Evolutionary conservation across 2,329 filamentous ascomycete genomes (phyloP).

Genomic region (Chrysosporium keratinophilum): DNA sequence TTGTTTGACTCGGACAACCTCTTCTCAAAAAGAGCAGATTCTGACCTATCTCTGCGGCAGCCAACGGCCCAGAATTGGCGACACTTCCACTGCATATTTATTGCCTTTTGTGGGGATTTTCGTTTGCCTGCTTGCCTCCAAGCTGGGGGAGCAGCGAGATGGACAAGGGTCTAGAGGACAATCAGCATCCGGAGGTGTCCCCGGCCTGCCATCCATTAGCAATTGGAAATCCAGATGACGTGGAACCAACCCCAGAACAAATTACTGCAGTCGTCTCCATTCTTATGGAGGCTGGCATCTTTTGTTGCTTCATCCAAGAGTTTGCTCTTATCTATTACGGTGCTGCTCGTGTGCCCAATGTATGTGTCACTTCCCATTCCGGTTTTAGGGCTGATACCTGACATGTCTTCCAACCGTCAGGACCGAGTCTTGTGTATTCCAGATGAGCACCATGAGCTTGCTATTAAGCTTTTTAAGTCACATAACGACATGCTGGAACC

Average conservation of each 20-base stretch:
- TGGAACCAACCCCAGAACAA: constrained; percentile 11
- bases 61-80: neutral
- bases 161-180: neutral
- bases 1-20: too few species aligned
- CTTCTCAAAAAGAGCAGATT: too few species aligned
- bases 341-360: constrained; percentile 7
- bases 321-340: constrained; percentile 17
- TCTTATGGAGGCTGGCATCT: constrained; percentile 12
- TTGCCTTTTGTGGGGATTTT: neutral
- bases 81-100: neutral
- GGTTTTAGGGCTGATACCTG: neutral
- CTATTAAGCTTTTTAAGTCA: constrained; percentile 13
- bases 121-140: constrained; percentile 4
- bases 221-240: constrained; percentile 6
- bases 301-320: constrained; percentile 13
- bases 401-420: constrained; percentile 7
- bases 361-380: constrained; percentile 8
- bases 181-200: constrained; percentile 3
- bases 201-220: constrained; percentile 11
- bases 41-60: neutral
- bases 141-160: constrained; percentile 4
- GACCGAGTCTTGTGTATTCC: constrained; percentile 14
- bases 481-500: constrained; percentile 14
- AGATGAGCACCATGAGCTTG: constrained; percentile 13
- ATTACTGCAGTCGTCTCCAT: constrained; percentile 10